Base-by-base conservation (phyloP, 2,329 filamentous ascomycete species). In the Sclerotinia subarctica region DNA sequence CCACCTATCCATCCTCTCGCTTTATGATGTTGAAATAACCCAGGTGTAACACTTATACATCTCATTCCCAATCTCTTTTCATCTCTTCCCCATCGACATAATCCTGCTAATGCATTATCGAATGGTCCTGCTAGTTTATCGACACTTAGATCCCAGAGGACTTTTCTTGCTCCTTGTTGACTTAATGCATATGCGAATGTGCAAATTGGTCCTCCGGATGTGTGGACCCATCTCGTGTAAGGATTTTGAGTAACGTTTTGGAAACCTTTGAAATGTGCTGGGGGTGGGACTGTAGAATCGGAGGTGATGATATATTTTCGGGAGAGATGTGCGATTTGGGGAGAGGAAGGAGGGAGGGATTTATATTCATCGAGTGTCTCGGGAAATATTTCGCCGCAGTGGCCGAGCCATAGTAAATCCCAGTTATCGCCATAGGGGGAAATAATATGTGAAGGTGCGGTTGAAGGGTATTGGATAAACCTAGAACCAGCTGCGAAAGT, bases 121-220 rank as follows among this genome's bases (percentile, higher is more conserved):
- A 79, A 78, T 0, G 77, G 71, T 0, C 73, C 75, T 0, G 62
- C 64, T 2, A 78, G 71, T 42, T 74, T 73, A 69, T 79, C 76
- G 3, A 72, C 62, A 68, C 86, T 86, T 8, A 89, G 80, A 72
- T 88, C 86, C 78, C 85, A 88, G 66, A 86, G 83, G 21, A 88
- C 85, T 77, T 88, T 88, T 72, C 85, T 82, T 4, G 73, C 73
- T 1, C 73, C 73, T 15, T 60, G 35, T 29, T 73, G 72, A 2
- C 75, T 75, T 47, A 80, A 66, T 1, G 76, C 79, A 57, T 80
- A 79, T 3, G 77, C 75, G 64, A 78, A 78, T 2, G 76, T 75
- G 69, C 79, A 80, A 26, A 78, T 74, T 0, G 76, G 75, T 5
- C 70, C 72, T 0, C 70, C 71, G 8, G 73, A 72, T 32, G 69